Evolutionary conservation across 345 rosid species (phyloP).

Genomic region (Linum trigynum): DNA sequence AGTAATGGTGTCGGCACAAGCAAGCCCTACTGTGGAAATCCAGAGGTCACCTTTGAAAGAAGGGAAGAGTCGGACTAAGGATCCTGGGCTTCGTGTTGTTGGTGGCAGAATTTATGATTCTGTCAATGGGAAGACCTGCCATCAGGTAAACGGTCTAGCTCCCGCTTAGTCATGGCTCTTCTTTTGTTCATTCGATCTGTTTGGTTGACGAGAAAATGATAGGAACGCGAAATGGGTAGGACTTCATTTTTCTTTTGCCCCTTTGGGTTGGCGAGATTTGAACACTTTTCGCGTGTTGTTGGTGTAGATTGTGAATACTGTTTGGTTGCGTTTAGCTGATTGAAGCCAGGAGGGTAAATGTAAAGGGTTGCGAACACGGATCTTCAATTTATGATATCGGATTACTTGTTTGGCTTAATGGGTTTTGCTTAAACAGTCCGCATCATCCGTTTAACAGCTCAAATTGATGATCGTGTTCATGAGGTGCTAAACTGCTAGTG

Average conservation of each 20-base stretch:
- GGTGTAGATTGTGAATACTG: no score
- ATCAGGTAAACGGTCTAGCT: slow-evolving; percentile 38
- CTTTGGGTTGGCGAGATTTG: not conserved
- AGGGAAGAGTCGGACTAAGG: slow-evolving; percentile 23
- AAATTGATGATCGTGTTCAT: not conserved
- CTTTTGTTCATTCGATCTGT: not conserved
- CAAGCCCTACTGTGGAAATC: slow-evolving; percentile 10
- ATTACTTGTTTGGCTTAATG: not conserved
- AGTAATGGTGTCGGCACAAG: slow-evolving; percentile 20
- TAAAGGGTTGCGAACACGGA: not conserved
- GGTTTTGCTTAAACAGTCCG: not conserved
- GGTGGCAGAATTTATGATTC: slow-evolving; percentile 48
- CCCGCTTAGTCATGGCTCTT: not conserved
- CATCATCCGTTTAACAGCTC: no score
- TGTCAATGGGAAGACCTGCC: slow-evolving; percentile 59
- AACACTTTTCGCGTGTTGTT: not conserved
- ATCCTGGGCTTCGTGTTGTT: slow-evolving; percentile 41
- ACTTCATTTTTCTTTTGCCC: not conserved
- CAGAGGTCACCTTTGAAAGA: not conserved
- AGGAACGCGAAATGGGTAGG: not conserved
- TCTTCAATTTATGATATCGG: not conserved
- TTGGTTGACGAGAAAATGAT: slow-evolving; percentile 3
- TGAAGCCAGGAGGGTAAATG: not conserved
- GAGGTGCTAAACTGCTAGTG: no score
- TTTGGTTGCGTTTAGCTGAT: no score